Percentiles rank a stretch among this genome's conserved stretches.
Conservation (phyloP, 2,329 filamentous ascomycete species). For the Aspergillus floridensis region DNA sequence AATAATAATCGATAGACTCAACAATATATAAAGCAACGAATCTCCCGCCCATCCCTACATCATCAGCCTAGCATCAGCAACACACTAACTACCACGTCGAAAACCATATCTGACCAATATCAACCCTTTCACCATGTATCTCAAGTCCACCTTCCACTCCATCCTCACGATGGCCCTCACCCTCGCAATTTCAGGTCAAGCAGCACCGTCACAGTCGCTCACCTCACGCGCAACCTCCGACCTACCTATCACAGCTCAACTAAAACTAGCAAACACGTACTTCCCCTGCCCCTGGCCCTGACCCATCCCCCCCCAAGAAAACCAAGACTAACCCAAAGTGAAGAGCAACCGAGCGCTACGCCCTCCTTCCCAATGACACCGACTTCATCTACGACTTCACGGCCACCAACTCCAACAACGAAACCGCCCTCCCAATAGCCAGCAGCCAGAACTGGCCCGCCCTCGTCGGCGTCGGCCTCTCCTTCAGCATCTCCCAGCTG, state of each 20-base stretch:
- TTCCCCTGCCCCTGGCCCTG: not conserved
- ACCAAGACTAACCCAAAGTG: not conserved
- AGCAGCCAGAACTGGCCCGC: constrained; percentile 21
- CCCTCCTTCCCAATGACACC: constrained; percentile 21
- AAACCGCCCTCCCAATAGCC: constrained; percentile 11
- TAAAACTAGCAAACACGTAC: constrained; percentile 22
- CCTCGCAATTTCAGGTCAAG: constrained; percentile 8
- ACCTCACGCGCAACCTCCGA: constrained; percentile 15
- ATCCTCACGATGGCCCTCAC: constrained; percentile 4
- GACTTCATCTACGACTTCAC: constrained; percentile 25
- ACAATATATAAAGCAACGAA: too few species aligned
- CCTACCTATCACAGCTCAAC: constrained; percentile 20
- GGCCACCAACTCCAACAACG: not conserved
- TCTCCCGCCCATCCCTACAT: too few species aligned
- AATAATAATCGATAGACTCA: too few species aligned
- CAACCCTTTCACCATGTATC: constrained; percentile 7
- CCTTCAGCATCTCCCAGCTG: constrained; percentile 19
- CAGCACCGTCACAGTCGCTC: constrained; percentile 16
- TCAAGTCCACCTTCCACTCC: constrained; percentile 7
- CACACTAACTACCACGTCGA: not conserved
- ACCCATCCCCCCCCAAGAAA: too few species aligned
- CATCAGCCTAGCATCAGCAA: not conserved
- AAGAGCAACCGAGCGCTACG: constrained; percentile 23
- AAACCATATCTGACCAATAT: too few species aligned
- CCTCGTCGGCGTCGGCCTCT: constrained; percentile 16